phyloP scores from a whole-genome alignment of 2,329 filamentous ascomycete genomes.

The Penicillium digitatum region DNA sequence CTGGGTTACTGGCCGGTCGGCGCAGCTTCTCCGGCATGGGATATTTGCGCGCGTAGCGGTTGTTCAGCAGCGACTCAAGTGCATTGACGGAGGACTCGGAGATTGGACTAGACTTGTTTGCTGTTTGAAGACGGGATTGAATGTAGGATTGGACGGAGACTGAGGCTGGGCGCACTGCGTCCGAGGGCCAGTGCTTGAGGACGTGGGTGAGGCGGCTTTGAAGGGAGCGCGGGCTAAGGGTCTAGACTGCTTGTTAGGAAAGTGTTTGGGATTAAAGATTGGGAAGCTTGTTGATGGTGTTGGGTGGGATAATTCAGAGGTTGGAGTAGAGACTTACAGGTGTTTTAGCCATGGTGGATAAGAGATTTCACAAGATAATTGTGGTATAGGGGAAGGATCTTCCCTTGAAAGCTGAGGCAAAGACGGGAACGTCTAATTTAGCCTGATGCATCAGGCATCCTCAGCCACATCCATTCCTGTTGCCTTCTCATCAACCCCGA shows the following conservation, averaged over 20 bases:
- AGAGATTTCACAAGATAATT: neutral
- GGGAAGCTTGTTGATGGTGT: neutral
- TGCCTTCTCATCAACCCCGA: conserved; percentile 19
- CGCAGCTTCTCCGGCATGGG: conserved; percentile 48
- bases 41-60: conserved; percentile 53
- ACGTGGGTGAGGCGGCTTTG: conserved; percentile 41
- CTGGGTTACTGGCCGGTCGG: conserved; percentile 49
- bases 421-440: conserved; percentile 10
- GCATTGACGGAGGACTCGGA: conserved; percentile 51
- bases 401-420: neutral
- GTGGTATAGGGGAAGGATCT: neutral
- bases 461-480: conserved; percentile 22
- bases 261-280: neutral
- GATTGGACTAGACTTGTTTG: conserved; percentile 19
- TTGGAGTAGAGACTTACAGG: conserved; percentile 14
- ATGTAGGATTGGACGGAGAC: conserved; percentile 46
- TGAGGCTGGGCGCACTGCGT: conserved; percentile 43
- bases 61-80: conserved; percentile 57
- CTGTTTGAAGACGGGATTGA: conserved; percentile 29
- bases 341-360: conserved; percentile 24
- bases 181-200: conserved; percentile 44
- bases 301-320: neutral
- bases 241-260: conserved; percentile 9
- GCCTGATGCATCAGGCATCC: conserved; percentile 18
- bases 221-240: conserved; percentile 29